Evolutionary conservation across 1,284 basidiomycete species (phyloP).

Genomic region (Irpex rosettiformis): DNA sequence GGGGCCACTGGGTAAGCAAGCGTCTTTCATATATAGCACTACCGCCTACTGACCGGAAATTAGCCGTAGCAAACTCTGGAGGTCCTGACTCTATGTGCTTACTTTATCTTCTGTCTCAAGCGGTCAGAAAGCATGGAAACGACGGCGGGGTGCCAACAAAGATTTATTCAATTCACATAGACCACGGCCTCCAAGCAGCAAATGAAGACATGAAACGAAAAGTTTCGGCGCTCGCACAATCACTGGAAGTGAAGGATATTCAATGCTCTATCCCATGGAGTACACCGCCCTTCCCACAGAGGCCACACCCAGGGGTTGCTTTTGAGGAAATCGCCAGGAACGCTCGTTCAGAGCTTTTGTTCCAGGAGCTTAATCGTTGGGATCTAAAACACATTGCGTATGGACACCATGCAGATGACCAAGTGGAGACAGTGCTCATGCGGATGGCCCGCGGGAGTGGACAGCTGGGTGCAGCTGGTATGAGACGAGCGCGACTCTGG

Average conservation of each 20-base stretch:
- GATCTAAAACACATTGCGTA: constrained; percentile 48
- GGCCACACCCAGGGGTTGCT: constrained; percentile 18
- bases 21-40: background rate
- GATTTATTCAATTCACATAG: constrained; percentile 60
- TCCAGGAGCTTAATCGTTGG: constrained; percentile 41
- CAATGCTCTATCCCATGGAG: constrained; percentile 55
- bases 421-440: constrained; percentile 74
- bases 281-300: constrained; percentile 42
- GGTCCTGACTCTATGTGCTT: constrained; percentile 78
- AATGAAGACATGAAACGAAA: constrained; percentile 52
- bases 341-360: constrained; percentile 56
- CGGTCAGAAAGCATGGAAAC: background rate
- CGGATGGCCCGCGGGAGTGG: constrained; percentile 56
- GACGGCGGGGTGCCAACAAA: constrained; percentile 18
- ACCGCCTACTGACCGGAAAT: background rate
- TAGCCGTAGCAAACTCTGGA: constrained; percentile 70
- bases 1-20: constrained; percentile 18
- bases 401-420: constrained; percentile 77
- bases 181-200: constrained; percentile 60
- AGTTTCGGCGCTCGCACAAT: constrained; percentile 40
- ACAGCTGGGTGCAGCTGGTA: constrained; percentile 56
- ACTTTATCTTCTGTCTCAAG: constrained; percentile 52
- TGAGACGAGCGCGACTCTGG: constrained; percentile 62
- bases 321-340: constrained; percentile 56
- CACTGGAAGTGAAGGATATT: constrained; percentile 27